phyloP scores from a whole-genome alignment of 805 yeast genomes.

The Candida multigemmis region DNA sequence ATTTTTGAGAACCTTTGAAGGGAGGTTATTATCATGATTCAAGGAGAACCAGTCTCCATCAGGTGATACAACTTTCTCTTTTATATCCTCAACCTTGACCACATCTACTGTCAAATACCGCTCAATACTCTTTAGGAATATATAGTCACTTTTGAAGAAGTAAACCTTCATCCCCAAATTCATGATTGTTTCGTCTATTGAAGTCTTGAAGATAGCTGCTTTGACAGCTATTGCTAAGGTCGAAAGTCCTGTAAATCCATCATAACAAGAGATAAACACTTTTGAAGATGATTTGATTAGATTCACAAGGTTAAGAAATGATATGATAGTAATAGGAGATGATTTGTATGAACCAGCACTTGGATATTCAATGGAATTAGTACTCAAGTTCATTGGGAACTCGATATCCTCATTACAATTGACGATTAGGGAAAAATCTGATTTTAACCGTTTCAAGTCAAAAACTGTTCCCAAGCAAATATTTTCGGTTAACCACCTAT shows the following conservation, averaged over 20 bases:
- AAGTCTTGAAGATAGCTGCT: conserved; percentile 2
- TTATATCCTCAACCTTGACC: not conserved
- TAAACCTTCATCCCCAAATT: conserved; percentile 16
- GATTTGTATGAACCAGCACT: conserved; percentile 14
- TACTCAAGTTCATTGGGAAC: conserved; percentile 34
- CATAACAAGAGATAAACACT: conserved; percentile 23
- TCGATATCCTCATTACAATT: conserved; percentile 50
- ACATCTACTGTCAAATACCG: conserved; percentile 10
- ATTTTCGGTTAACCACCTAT: conserved; percentile 15
- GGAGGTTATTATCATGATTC: conserved; percentile 24
- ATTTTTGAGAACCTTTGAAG: conserved; percentile 18
- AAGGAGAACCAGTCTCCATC: conserved; percentile 24
- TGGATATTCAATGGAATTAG: conserved; percentile 24
- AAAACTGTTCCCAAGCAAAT: conserved; percentile 22
- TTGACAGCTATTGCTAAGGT: conserved; percentile 9
- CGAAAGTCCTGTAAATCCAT: conserved; percentile 29
- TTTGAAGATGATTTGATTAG: conserved; percentile 14
- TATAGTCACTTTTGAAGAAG: conserved; percentile 18
- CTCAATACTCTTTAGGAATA: conserved; percentile 20
- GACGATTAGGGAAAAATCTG: conserved; percentile 42
- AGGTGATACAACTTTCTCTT: not conserved
- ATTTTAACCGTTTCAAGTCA: conserved; percentile 15
- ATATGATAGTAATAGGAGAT: conserved; percentile 12
- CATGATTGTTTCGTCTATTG: conserved; percentile 16
- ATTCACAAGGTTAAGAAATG: conserved; percentile 20